Conservation (phyloP, 345 rosid species). For the Bretschneidera sinensis region DNA sequence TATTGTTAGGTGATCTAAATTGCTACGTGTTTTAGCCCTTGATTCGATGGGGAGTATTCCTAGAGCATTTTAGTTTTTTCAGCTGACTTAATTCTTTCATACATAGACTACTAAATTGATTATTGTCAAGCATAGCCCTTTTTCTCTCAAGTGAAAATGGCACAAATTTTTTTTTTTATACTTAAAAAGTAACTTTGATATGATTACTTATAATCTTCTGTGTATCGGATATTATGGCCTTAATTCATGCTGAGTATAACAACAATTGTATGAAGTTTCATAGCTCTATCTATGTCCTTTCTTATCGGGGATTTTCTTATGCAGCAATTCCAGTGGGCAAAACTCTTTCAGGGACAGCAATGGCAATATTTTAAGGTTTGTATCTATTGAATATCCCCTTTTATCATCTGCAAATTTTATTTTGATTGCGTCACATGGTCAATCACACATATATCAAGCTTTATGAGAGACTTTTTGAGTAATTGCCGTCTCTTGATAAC, state of each 20-base stretch:
- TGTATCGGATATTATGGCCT: conserved; percentile 1
- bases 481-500: too few relatives aligned
- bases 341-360: conserved; percentile 30
- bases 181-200: neutral
- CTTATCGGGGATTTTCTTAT: conserved; percentile 18
- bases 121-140: too few relatives aligned
- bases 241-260: neutral
- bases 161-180: neutral
- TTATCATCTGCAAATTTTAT: neutral
- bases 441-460: neutral
- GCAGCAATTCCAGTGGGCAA: conserved; percentile 45
- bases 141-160: neutral
- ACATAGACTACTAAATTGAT: too few relatives aligned
- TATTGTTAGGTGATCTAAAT: too few relatives aligned
- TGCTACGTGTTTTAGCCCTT: too few relatives aligned
- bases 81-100: too few relatives aligned
- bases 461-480: too few relatives aligned
- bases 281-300: conserved; percentile 1
- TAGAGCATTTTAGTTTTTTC: neutral
- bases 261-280: neutral
- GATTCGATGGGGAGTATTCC: neutral
- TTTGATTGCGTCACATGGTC: neutral
- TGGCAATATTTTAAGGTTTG: conserved; percentile 44
- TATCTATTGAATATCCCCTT: conserved; percentile 10
- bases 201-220: neutral